Conservation (phyloP, 176 grass and related monocot genomes). For the Bonia amplexicaulis region DNA sequence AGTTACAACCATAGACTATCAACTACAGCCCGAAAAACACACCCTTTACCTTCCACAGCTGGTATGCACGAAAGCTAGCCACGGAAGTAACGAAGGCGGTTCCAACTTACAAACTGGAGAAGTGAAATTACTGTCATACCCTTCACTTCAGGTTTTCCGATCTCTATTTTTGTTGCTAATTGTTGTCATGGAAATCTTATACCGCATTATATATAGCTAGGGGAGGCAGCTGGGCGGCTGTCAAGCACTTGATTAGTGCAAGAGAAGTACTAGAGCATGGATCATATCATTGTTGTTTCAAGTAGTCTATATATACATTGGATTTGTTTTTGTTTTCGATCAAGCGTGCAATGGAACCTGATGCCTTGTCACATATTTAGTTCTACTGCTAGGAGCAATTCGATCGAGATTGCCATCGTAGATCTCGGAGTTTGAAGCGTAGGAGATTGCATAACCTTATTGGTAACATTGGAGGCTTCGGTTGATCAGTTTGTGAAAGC, state of each 20-base stretch:
- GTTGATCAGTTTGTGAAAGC: no score
- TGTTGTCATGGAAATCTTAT: background rate
- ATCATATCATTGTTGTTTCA: background rate
- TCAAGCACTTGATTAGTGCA: background rate
- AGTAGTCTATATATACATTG: no score
- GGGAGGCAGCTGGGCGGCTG: background rate
- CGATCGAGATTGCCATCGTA: no score
- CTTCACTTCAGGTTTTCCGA: background rate
- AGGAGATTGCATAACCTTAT: no score
- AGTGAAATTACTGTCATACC: background rate
- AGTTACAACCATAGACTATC: no score
- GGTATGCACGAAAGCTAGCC: background rate
- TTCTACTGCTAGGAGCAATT: no score
- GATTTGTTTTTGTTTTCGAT: no score
- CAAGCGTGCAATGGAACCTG: no score
- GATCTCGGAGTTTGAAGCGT: no score
- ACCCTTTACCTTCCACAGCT: background rate
- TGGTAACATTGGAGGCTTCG: no score
- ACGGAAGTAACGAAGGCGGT: background rate
- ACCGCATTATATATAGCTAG: background rate
- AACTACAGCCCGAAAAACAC: no score
- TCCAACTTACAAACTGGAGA: background rate
- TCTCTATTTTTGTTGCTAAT: background rate
- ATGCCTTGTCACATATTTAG: no score
- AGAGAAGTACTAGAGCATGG: background rate